Evolutionary conservation across 345 rosid species (phyloP).

Genomic region (Ceriops decandra): DNA sequence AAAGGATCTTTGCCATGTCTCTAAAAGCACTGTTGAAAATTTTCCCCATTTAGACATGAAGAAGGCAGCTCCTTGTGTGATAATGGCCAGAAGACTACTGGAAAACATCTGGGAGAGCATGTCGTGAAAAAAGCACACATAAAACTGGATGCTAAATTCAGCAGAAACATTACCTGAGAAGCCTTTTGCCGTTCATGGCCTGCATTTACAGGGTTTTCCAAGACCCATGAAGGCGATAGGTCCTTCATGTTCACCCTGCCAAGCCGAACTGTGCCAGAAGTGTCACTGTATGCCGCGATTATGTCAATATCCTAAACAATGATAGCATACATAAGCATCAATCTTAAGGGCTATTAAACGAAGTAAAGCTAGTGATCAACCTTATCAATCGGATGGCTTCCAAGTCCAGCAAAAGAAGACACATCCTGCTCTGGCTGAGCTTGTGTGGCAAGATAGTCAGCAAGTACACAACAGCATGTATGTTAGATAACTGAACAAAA

Average conservation of each 20-base stretch:
- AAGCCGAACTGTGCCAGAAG: conserved; percentile 52
- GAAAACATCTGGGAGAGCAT: no score
- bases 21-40: neutral
- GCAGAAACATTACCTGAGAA: conserved; percentile 44
- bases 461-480: neutral
- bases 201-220: conserved; percentile 56
- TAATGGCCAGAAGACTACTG: neutral
- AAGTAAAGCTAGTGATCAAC: conserved; percentile 29
- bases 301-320: conserved; percentile 77
- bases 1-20: neutral
- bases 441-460: conserved; percentile 7
- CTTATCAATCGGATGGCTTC: conserved; percentile 45
- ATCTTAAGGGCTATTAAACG: conserved; percentile 5
- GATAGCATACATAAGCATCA: conserved; percentile 28
- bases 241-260: conserved; percentile 76
- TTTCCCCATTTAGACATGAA: neutral
- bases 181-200: conserved; percentile 32
- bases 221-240: conserved; percentile 88
- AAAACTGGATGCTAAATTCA: neutral
- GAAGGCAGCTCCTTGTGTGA: neutral
- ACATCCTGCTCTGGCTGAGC: conserved; percentile 27
- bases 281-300: conserved; percentile 78
- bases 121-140: no score
- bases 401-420: conserved; percentile 31
- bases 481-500: conserved; percentile 2